These are phyloP conservation scores for Epichloe bromicola DNA, from an alignment of 2,329 filamentous ascomycete genomes.

Conservation along the genomic window DNA sequence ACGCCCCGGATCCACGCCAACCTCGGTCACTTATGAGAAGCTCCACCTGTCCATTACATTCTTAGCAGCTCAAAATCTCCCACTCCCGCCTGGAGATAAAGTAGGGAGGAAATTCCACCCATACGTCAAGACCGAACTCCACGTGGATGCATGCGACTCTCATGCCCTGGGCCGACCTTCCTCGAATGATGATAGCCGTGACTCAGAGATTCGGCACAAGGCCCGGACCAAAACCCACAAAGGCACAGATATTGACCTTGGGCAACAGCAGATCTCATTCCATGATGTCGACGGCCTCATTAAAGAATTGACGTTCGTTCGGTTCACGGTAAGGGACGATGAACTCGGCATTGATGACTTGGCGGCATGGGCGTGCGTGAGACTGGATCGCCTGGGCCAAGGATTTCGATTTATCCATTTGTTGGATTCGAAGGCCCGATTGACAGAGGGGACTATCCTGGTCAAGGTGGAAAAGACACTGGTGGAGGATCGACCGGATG, in stretches of 20 bases:
- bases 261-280: conserved; percentile 45
- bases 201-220: conserved; percentile 37
- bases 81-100: conserved; percentile 44
- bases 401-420: conserved; percentile 72
- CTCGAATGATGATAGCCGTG: conserved; percentile 26
- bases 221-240: conserved; percentile 43
- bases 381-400: conserved; percentile 63
- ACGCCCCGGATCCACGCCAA: conserved; percentile 11
- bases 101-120: conserved; percentile 51
- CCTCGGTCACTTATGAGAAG: conserved; percentile 35
- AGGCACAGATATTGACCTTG: conserved; percentile 51
- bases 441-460: conserved; percentile 56
- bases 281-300: conserved; percentile 41
- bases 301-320: conserved; percentile 58
- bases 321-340: conserved; percentile 81
- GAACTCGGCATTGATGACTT: conserved; percentile 67
- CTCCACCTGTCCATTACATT: conserved; percentile 62
- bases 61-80: conserved; percentile 63
- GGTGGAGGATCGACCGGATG: conserved; percentile 4
- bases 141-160: conserved; percentile 55
- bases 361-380: conserved; percentile 78
- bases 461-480: conserved; percentile 57
- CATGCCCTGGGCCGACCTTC: conserved; percentile 20
- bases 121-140: conserved; percentile 73
- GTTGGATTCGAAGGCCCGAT: conserved; percentile 52